These are phyloP conservation scores for Galerina marginata DNA, from an alignment of 768 basidiomycete genomes.

Conservation along the genomic window DNA sequence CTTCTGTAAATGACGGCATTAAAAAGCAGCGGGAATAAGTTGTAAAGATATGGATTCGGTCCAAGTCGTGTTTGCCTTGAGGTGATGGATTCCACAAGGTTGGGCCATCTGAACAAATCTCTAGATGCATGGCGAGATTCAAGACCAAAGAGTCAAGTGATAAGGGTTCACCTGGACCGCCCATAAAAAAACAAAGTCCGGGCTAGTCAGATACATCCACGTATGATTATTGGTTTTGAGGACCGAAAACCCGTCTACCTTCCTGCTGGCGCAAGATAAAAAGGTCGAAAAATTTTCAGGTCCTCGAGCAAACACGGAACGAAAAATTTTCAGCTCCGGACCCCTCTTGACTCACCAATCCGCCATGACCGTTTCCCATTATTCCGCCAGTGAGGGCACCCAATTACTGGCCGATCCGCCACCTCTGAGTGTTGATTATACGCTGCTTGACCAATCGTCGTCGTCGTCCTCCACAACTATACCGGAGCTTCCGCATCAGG, in stretches of 20 bases:
- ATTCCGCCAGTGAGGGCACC: slow-evolving; percentile 20
- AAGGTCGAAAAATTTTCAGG: slow-evolving; percentile 9
- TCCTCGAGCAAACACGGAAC: slow-evolving; percentile 5
- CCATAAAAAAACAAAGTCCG: background rate
- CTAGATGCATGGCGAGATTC: slow-evolving; percentile 28
- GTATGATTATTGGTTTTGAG: slow-evolving; percentile 1
- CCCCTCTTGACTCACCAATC: slow-evolving; percentile 10
- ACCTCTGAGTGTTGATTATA: slow-evolving; percentile 1
- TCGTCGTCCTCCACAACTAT: slow-evolving; percentile 24
- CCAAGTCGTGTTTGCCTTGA: slow-evolving; percentile 56
- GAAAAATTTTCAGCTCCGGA: slow-evolving; percentile 14
- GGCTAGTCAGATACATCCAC: slow-evolving; percentile 3
- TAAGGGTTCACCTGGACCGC: background rate
- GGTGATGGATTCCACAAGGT: slow-evolving; percentile 42
- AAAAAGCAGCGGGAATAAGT: slow-evolving; percentile 24
- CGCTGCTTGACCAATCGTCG: slow-evolving; percentile 10
- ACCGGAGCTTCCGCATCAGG: slow-evolving; percentile 35
- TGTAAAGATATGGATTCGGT: slow-evolving; percentile 19
- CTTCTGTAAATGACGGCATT: slow-evolving; percentile 23
- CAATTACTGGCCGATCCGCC: slow-evolving; percentile 18
- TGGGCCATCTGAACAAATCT: slow-evolving; percentile 16
- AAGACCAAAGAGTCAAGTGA: slow-evolving; percentile 9
- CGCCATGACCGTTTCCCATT: slow-evolving; percentile 15
- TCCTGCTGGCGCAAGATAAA: slow-evolving; percentile 17
- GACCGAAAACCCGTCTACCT: slow-evolving; percentile 10